These are phyloP conservation scores for Daldinia decipiens DNA, from an alignment of 495 filamentous ascomycete genomes.

Conservation along the genomic window DNA sequence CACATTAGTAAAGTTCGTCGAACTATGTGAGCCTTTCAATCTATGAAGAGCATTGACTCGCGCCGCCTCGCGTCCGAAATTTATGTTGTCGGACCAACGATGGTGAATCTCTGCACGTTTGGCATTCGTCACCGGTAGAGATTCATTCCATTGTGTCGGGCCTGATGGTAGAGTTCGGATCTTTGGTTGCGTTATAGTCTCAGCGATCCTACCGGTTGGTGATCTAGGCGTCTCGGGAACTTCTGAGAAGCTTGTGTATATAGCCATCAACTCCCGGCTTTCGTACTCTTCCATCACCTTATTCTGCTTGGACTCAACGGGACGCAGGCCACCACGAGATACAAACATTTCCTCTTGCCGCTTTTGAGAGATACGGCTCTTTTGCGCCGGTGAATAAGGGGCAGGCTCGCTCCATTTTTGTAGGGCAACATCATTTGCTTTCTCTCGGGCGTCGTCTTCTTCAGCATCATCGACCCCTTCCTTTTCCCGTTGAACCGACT, in stretches of 20 bases:
- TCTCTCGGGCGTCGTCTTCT: slow-evolving; percentile 57
- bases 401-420: slow-evolving; percentile 46
- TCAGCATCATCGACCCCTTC: slow-evolving; percentile 69
- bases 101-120: slow-evolving; percentile 49
- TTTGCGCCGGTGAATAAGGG: background rate
- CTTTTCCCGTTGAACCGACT: slow-evolving; percentile 53
- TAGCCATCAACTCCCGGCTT: slow-evolving; percentile 80
- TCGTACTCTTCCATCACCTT: slow-evolving; percentile 76
- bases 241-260: slow-evolving; percentile 77
- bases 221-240: slow-evolving; percentile 83
- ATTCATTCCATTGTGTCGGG: slow-evolving; percentile 35
- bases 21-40: background rate
- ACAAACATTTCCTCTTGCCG: slow-evolving; percentile 66
- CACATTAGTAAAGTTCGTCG: background rate
- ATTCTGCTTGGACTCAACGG: slow-evolving; percentile 71
- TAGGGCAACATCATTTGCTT: slow-evolving; percentile 41
- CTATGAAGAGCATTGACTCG: slow-evolving; percentile 35
- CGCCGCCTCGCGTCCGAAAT: slow-evolving; percentile 33
- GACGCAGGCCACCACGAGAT: slow-evolving; percentile 70
- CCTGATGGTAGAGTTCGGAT: slow-evolving; percentile 35
- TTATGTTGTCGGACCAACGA: slow-evolving; percentile 42
- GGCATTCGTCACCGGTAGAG: slow-evolving; percentile 28
- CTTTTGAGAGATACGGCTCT: slow-evolving; percentile 55
- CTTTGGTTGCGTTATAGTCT: slow-evolving; percentile 24
- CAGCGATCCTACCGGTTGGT: slow-evolving; percentile 57